Base-by-base conservation (phyloP, 805 yeast species). In the Sugiyamaella qingdaonensis region DNA sequence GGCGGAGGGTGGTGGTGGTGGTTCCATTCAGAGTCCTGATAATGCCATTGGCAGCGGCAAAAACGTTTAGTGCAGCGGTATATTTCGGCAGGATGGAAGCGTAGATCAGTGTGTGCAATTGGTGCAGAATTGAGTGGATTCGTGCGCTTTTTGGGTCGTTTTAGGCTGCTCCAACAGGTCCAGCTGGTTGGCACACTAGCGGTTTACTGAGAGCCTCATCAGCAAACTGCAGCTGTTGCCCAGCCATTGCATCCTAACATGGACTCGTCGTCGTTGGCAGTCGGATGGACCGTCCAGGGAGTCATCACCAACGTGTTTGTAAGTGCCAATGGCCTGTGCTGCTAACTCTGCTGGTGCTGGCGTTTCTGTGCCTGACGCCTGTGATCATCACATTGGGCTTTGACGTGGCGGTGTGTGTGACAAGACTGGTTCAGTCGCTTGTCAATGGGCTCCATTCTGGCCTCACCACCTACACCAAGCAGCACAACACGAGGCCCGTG, bases 321-420 rank as follows among this genome's bases (percentile, higher is more conserved):
- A 57, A 48, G 60, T 55, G 24, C 2, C 11, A 33, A 10, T 16
- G 35, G 19, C 21, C 16, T 16, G 11, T 18, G 13, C 35, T 39
- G 21, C 56, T 51, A 52, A 54, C 49, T n/a, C 35, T 59, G 61
- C 55, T 61, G 39, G 48, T 54, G 19, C 55, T 57, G 60, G 75
- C 79, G 14, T 74, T 72, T 57, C 61, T 71, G 31, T 78, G 77
- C 61, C 73, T 75, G 60, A 71, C 78, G 27, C 68, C 66, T 4
- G 52, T 62, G 13, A 18, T 62, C 21, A 39, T 56, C 16, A 34
- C 56, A 37, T 36, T 62, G 21, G 54, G 58, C 27, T 46, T 61
- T 10, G 66, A 62, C 42, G 29, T 55, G 10, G 58, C 54, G 4
- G 55, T 57, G 31, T 56, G 37, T 29, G 53, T 33, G 39, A 21